phyloP scores from a whole-genome alignment of 1,284 basidiomycete genomes.

The Rhizoctonia solani region DNA sequence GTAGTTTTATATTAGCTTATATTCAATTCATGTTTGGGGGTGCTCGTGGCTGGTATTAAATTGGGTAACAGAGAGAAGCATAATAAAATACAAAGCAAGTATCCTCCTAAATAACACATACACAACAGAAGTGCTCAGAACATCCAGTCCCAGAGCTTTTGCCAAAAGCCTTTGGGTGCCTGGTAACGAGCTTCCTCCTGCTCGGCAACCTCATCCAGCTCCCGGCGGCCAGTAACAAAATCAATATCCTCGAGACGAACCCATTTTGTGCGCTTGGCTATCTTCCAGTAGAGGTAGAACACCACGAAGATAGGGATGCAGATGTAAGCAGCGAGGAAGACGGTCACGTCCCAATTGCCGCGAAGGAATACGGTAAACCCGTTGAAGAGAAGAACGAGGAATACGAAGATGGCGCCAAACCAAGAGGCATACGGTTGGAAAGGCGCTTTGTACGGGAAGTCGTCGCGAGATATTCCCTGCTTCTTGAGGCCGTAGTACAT shows the following conservation, averaged over 20 bases:
- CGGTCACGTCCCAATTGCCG: slow-evolving; percentile 46
- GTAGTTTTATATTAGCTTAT: not conserved
- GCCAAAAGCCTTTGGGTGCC: slow-evolving; percentile 37
- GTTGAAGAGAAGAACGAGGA: slow-evolving; percentile 35
- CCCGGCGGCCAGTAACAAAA: slow-evolving; percentile 49
- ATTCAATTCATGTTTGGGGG: not conserved
- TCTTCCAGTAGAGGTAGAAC: slow-evolving; percentile 51
- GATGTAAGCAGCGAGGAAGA: slow-evolving; percentile 47
- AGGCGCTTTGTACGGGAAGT: slow-evolving; percentile 51
- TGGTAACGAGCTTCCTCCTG: slow-evolving; percentile 25
- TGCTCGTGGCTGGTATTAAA: not conserved
- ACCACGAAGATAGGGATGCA: slow-evolving; percentile 49
- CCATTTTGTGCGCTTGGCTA: slow-evolving; percentile 48
- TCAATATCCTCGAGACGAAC: slow-evolving; percentile 50
- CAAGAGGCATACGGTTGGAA: slow-evolving; percentile 46
- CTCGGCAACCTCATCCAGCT: slow-evolving; percentile 48
- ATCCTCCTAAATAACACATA: not conserved
- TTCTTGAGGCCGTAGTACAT: slow-evolving; percentile 53
- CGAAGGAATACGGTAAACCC: slow-evolving; percentile 49
- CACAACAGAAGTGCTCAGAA: slow-evolving; percentile 11
- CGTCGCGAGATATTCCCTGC: slow-evolving; percentile 50
- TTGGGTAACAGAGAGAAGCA: not conserved
- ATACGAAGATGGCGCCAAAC: slow-evolving; percentile 39
- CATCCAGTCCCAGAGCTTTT: slow-evolving; percentile 36
- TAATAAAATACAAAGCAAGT: slow-evolving; percentile 13